These are phyloP conservation scores for Aechmea fasciata DNA, from an alignment of 176 grass and related monocot genomes.

Conservation along the genomic window DNA sequence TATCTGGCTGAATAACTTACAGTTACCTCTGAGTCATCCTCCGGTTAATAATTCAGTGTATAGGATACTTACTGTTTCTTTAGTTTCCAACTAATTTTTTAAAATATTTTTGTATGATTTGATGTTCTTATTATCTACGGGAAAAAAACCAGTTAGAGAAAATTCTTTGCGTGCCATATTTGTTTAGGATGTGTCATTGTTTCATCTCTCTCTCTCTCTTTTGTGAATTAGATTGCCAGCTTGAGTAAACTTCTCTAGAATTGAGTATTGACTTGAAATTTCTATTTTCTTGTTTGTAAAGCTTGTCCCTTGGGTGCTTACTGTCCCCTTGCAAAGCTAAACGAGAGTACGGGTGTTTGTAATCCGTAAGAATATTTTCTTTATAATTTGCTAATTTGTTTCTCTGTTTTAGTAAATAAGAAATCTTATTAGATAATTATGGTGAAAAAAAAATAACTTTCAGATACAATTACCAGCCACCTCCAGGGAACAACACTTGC, in stretches of 20 bases:
- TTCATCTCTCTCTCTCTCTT: background rate
- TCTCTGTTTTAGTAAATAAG: background rate
- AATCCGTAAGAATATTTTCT: slow-evolving; percentile 66
- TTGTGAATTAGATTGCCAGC: background rate
- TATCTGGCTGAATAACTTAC: too few relatives aligned
- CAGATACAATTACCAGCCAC: slow-evolving; percentile 84
- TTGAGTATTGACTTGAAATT: background rate
- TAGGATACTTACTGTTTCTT: too few relatives aligned
- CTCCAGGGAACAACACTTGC: slow-evolving; percentile 38
- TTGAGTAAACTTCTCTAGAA: background rate
- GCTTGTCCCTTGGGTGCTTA: slow-evolving; percentile 88
- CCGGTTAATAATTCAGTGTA: too few relatives aligned
- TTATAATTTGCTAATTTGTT: slow-evolving; percentile 7
- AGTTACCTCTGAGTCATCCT: too few relatives aligned
- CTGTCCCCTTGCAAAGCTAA: slow-evolving; percentile 52
- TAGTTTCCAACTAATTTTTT: too few relatives aligned
- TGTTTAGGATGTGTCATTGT: too few relatives aligned
- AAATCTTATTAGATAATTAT: background rate
- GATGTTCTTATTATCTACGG: background rate
- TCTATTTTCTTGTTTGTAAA: slow-evolving; percentile 20
- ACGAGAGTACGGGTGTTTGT: slow-evolving; percentile 54
- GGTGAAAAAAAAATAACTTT: background rate
- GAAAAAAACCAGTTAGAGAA: background rate
- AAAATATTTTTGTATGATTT: background rate
- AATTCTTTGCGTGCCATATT: too few relatives aligned